Base-by-base conservation (phyloP, 164 flowering plant genomes). In the Santalum album region DNA sequence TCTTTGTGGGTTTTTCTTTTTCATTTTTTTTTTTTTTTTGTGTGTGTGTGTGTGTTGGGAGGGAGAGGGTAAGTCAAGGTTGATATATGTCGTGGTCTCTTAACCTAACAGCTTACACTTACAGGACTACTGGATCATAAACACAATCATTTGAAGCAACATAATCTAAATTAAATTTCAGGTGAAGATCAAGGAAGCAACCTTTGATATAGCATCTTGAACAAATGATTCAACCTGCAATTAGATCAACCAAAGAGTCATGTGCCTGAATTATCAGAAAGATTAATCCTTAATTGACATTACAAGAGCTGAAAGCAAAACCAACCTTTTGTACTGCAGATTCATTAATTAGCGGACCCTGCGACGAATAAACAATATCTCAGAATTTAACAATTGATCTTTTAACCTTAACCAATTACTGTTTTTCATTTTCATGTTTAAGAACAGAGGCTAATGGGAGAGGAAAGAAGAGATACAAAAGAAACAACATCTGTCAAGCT, bases 301-400 rank as follows among this genome's bases (percentile, higher is more conserved):
- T n/a, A n/a, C n/a, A 44, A 43, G 17, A 40, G 25, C 24, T n/a
- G 7, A 62, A 46, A 58, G 45, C 25, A 51, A 43, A 48, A 15
- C 58, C 16, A 25, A 83, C 98, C 91, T 92, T 92, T 40, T 82
- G 69, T 19, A 92, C 75, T 51, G 94, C 96, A 67, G 96, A 83
- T 65, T 89, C 90, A 75, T 92, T 92, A 49, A 92, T 89, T 53
- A 92, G 77, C 12, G 97, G 99, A 48, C 99, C 99, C 99, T 89
- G 84, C 18, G 61, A 60, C 24, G 61, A 51, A 23, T 5, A 24
- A 47, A 60, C 4, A 42, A 34, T 27, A 42, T 20, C 16, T 18
- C 2, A 42, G 52, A 21, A 2, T 21, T 17, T 44, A 35, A 21
- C 43, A 17, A 36, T 35, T 12, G 19, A 48, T 26, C 19, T 11